Percentiles rank a stretch among this genome's conserved stretches.
Conservation (phyloP, 176 grass and related monocot genomes). For the Avena sativa region DNA sequence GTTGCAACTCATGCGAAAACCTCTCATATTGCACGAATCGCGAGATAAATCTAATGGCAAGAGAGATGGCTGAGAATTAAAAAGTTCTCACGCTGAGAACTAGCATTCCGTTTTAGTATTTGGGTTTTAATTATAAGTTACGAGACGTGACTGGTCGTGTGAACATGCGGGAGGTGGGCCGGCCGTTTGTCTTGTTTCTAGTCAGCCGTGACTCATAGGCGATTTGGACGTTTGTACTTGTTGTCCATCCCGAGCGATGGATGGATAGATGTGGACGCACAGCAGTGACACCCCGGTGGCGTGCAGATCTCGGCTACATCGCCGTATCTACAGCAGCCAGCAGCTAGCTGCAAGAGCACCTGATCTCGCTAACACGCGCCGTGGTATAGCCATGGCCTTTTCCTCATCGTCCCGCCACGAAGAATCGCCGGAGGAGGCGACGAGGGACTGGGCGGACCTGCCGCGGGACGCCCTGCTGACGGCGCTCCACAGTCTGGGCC, state of each 20-base stretch:
- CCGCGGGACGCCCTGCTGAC: slow-evolving; percentile 13
- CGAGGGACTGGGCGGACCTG: slow-evolving; percentile 14
- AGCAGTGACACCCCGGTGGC: no score
- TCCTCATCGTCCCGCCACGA: not conserved
- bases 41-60: no score
- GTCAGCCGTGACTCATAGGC: not conserved
- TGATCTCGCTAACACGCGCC: no score
- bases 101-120: no score
- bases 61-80: no score
- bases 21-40: no score
- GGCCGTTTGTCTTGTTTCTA: not conserved
- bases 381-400: not conserved
- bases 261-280: not conserved
- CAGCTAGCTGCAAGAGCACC: no score
- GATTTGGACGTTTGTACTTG: not conserved
- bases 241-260: not conserved
- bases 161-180: not conserved
- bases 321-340: not conserved
- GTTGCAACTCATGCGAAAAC: no score
- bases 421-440: not conserved
- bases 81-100: no score
- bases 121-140: no score
- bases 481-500: not conserved
- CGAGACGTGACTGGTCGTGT: not conserved
- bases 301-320: not conserved